Percentiles rank a stretch among this genome's conserved stretches.
Evolutionary conservation across 805 yeast species (phyloP).

Genomic region (Metschnikowia cerradonensis): DNA sequence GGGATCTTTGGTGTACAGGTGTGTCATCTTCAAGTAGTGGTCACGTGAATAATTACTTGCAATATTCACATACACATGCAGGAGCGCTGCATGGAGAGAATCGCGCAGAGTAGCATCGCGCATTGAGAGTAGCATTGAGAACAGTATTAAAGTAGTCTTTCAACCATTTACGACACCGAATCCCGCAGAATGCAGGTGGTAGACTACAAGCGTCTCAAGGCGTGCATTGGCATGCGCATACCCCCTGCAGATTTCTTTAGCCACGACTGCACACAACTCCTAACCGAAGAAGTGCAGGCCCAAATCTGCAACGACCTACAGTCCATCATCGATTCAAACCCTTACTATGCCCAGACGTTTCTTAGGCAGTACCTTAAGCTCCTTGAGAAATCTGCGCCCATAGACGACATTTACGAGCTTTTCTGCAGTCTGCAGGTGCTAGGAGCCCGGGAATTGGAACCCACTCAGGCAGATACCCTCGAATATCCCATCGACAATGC

Average conservation of each 20-base stretch:
- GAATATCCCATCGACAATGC: conserved; percentile 24
- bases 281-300: conserved; percentile 18
- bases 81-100: too few relatives aligned
- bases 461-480: conserved; percentile 37
- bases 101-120: too few relatives aligned
- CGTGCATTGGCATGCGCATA: conserved; percentile 18
- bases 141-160: too few relatives aligned
- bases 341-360: conserved; percentile 48
- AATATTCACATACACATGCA: too few relatives aligned
- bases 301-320: conserved; percentile 17
- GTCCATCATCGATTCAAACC: conserved; percentile 35
- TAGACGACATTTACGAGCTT: conserved; percentile 42
- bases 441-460: conserved; percentile 26
- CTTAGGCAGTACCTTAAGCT: conserved; percentile 38
- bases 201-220: conserved; percentile 5
- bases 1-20: too few relatives aligned
- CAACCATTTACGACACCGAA: too few relatives aligned
- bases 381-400: conserved; percentile 28
- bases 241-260: conserved; percentile 19
- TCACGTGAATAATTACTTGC: too few relatives aligned
- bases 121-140: background rate
- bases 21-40: too few relatives aligned
- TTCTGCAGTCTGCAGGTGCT: conserved; percentile 32
- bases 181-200: background rate
- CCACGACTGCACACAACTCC: conserved; percentile 8